Conservation (phyloP, 192 early-diverging fungal species). For the Bifiguratus adelaidae region DNA sequence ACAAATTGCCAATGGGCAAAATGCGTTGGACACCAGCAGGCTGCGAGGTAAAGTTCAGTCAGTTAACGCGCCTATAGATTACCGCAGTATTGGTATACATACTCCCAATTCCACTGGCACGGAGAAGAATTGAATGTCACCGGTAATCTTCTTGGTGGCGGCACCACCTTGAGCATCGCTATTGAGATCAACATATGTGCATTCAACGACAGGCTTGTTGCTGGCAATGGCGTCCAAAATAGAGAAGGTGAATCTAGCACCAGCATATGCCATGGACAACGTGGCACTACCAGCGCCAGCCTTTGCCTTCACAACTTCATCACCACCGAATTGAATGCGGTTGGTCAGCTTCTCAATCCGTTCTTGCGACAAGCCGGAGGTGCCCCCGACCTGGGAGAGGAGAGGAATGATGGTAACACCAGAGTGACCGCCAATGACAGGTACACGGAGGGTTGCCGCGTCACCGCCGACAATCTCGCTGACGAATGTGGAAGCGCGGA, state of each 20-base stretch:
- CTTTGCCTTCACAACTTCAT: slow-evolving; percentile 98
- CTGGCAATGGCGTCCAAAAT: slow-evolving; percentile 64
- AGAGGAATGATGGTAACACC: slow-evolving; percentile 94
- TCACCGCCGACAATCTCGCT: slow-evolving; percentile 64
- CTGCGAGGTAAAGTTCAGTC: background rate
- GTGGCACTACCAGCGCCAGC: slow-evolving; percentile 82
- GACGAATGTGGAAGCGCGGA: slow-evolving; percentile 89
- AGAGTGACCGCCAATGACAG: slow-evolving; percentile 90
- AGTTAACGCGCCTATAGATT: no score
- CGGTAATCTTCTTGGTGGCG: slow-evolving; percentile 33
- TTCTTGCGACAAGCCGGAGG: slow-evolving; percentile 62
- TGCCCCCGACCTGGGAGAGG: slow-evolving; percentile 58
- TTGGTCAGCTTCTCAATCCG: slow-evolving; percentile 81
- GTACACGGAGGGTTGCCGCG: slow-evolving; percentile 59
- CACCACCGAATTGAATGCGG: slow-evolving; percentile 96
- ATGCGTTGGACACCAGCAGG: slow-evolving; percentile 77
- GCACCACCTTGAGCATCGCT: slow-evolving; percentile 36
- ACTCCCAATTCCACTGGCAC: slow-evolving; percentile 59
- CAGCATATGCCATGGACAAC: slow-evolving; percentile 80
- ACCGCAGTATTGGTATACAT: background rate
- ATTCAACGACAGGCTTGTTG: slow-evolving; percentile 75
- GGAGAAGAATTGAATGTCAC: slow-evolving; percentile 58
- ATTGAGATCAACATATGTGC: slow-evolving; percentile 64
- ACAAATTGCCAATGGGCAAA: slow-evolving; percentile 62
- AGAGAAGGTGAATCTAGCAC: slow-evolving; percentile 80